Evolutionary conservation across 345 rosid genomes (phyloP), one percentile per base, ranked within the genome.

Genomic region (Litchi chinensis): DNA sequence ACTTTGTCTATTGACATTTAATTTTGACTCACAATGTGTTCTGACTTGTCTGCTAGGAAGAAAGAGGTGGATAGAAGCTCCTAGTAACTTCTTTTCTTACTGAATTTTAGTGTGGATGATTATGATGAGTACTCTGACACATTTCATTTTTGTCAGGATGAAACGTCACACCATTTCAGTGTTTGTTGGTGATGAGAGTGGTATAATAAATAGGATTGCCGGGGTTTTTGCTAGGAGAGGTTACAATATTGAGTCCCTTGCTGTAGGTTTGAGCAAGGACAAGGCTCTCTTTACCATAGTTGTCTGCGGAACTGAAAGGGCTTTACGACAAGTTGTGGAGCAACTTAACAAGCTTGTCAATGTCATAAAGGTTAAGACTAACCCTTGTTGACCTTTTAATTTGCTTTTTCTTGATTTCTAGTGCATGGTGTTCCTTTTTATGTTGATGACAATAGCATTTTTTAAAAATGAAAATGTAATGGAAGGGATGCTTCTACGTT

Each of bases 171-270:
- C 98, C 0, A 89, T 96, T 44, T 96, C 98, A 0, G 97, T 96
- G 28, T 94, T 92, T 80, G 99, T 96, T 69, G 99, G 99, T 70
- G 98, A 96, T 74, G 99, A 96, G 79, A 94, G 98, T 79, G 99
- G 99, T 59, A 96, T 96, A 91, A 94, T 96, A 75, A 96, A 96
- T 62, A 85, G 98, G 85, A 96, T 96, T 69, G 98, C 99, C 0
- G 99, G 98, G 63, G 99, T 96, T 4, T 96, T 96, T 82, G 97
- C 97, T 1, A 90, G 98, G 83, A 88, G 99, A 77, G 99, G 98
- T 18, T 96, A 89, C 82, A 96, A 96, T 81, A 96, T 94, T 10
- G 99, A 96, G 88, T 91, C 97, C n/a, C 97, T 96, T 37, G 99
- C 98, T 75, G 99, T 96, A 76, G 98, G 99, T 74, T 83, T 96